Percentiles rank a stretch among this genome's conserved stretches.
These are phyloP conservation scores for Alternaria panax DNA, from an alignment of 2,329 filamentous ascomycete species.

Conservation along the genomic window DNA sequence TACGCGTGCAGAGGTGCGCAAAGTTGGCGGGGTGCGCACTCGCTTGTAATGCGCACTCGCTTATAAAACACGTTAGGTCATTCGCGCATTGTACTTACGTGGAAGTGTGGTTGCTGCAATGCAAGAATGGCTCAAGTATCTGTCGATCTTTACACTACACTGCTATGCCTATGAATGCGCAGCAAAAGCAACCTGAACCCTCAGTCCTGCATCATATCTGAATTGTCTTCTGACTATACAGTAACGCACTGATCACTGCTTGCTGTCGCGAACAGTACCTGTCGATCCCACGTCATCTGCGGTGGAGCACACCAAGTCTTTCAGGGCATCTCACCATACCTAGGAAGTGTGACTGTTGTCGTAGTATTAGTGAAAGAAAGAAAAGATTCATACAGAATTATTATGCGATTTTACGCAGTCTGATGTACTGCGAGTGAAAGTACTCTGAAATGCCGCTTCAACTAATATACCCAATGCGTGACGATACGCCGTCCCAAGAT, in stretches of 20 bases:
- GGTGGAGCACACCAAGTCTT: not conserved
- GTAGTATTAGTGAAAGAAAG: not conserved
- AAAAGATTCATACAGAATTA: not conserved
- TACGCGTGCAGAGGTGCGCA: no score
- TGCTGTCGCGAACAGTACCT: not conserved
- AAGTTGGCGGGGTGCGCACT: no score
- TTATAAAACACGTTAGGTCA: no score
- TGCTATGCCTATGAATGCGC: not conserved
- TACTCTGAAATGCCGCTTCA: not conserved
- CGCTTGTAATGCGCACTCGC: no score
- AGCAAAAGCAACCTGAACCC: not conserved
- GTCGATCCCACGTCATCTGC: conserved; percentile 1
- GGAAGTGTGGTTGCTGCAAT: not conserved
- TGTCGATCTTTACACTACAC: not conserved
- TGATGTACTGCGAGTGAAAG: not conserved
- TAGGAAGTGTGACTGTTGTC: not conserved
- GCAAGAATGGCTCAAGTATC: not conserved
- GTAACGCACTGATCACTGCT: not conserved
- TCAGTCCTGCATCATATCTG: not conserved
- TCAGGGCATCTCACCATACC: not conserved
- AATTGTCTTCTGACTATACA: not conserved
- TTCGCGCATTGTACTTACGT: not conserved
- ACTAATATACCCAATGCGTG: not conserved
- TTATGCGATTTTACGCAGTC: not conserved
- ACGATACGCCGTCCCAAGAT: conserved; percentile 9